Base-by-base conservation (phyloP, 148 eudicot species). In the Arbutus unedo region DNA sequence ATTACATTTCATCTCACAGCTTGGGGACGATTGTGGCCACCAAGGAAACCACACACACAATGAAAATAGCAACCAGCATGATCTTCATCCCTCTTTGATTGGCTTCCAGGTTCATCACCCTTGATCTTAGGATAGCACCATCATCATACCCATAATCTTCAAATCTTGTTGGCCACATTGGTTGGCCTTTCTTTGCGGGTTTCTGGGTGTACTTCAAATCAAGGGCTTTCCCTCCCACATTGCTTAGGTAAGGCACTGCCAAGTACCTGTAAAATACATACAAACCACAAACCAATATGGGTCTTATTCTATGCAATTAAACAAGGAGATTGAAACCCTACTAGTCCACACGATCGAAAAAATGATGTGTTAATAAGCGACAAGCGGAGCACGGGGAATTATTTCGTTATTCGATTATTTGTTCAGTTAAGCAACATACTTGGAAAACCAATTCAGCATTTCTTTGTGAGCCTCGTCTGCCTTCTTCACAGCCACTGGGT, bases 381-480 rank as follows among this genome's bases (percentile, higher is more conserved):
- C n/a, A n/a, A n/a, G n/a, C n/a, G n/a, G n/a, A n/a, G n/a, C n/a
- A n/a, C n/a, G n/a, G n/a, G n/a, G n/a, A n/a, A n/a, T n/a, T n/a
- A n/a, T n/a, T n/a, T n/a, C n/a, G n/a, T n/a, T n/a, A n/a, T n/a
- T n/a, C n/a, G n/a, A n/a, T n/a, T n/a, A n/a, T n/a, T n/a, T n/a
- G n/a, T n/a, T n/a, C n/a, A n/a, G n/a, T n/a, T n/a, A n/a, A n/a
- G n/a, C n/a, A 54, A 14, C 57, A 54, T 54, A 54, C 57, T 54
- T 54, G 14, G 18, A n/a, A n/a, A 54, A 54, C 57, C 57, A 54
- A 14, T 54, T 54, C 57, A n/a, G n/a, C 57, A 54, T 54, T 11
- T 90, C 92, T 55, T 79, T 77, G 77, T 85, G 89, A 31, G 94
- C 88, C 79, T 91, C 92, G 80, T 90, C 91, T 7, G 91, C 92